These are phyloP conservation scores for Geotrichum aggregatum DNA, from an alignment of 1,139 yeast species.

Conservation along the genomic window DNA sequence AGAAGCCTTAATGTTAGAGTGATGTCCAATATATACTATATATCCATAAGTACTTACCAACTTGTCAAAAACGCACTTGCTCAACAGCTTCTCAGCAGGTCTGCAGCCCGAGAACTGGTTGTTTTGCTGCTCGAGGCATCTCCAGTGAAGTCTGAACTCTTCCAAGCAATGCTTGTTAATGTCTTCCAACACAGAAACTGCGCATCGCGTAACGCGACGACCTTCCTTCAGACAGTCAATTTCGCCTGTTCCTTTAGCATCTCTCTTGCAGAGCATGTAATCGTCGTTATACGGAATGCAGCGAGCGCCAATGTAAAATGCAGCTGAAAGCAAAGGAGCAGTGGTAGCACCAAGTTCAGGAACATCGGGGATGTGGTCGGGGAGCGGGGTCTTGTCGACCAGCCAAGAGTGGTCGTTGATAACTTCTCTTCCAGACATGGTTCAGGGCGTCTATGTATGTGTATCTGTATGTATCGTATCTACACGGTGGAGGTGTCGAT, in stretches of 20 bases:
- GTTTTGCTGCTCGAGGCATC: conserved; percentile 76
- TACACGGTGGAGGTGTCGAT: background rate
- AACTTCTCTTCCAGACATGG: conserved; percentile 32
- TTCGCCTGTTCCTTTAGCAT: conserved; percentile 63
- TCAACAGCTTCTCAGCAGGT: conserved; percentile 66
- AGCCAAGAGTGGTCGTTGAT: conserved; percentile 29
- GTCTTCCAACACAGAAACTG: conserved; percentile 69
- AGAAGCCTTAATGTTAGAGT: background rate
- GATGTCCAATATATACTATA: background rate
- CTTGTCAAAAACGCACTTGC: conserved; percentile 73
- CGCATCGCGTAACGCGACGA: conserved; percentile 83
- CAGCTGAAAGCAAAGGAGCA: conserved; percentile 76
- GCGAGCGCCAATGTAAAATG: conserved; percentile 75
- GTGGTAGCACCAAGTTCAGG: conserved; percentile 87
- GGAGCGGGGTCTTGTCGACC: conserved; percentile 55
- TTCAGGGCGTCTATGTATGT: background rate
- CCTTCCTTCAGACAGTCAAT: conserved; percentile 83
- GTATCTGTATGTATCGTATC: background rate
- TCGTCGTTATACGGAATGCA: conserved; percentile 82
- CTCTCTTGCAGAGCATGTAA: conserved; percentile 77
- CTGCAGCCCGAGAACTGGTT: conserved; percentile 77
- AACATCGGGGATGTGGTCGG: conserved; percentile 68
- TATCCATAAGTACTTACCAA: conserved; percentile 34
- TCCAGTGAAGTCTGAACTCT: conserved; percentile 76
- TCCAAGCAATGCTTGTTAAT: conserved; percentile 74